phyloP scores from a whole-genome alignment of 495 filamentous ascomycete genomes.

The Neurospora sp. region DNA sequence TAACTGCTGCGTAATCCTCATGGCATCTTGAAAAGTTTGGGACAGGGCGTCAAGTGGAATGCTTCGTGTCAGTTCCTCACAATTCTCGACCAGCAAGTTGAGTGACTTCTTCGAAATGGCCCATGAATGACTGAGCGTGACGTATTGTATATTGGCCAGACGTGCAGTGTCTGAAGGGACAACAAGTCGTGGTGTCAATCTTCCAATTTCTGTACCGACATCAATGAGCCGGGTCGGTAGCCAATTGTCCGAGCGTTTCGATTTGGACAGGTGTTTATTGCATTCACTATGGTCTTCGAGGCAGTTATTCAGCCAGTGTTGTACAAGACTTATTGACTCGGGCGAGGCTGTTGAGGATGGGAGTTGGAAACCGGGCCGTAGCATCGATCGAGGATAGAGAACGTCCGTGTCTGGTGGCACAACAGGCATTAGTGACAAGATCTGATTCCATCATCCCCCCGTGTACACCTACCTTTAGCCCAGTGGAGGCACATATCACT shows the following conservation, averaged over 20 bases:
- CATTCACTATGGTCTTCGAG: not conserved
- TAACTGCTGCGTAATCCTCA: not conserved
- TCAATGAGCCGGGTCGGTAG: not conserved
- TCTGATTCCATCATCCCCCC: not conserved
- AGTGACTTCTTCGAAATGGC: not conserved
- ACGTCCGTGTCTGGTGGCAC: not conserved
- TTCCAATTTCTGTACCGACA: not conserved
- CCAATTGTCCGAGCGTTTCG: not conserved
- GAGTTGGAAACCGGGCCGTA: not conserved
- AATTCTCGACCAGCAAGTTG: not conserved
- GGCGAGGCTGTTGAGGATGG: not conserved
- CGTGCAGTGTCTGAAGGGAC: not conserved
- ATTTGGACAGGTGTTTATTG: not conserved
- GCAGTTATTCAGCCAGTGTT: not conserved
- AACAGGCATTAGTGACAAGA: not conserved
- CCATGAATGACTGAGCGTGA: conserved; percentile 33
- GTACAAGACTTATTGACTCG: not conserved
- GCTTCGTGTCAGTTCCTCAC: not conserved
- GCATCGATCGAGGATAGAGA: not conserved
- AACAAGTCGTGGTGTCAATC: not conserved
- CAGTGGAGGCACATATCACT: not conserved
- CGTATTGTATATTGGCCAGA: conserved; percentile 10
- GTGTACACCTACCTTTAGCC: not conserved
- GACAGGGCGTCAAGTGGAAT: not conserved
- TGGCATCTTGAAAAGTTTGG: conserved; percentile 1